A percentile compares a stretch with the other conserved stretches of the same genome.
Evolutionary conservation across 257 asterid genomes (phyloP).

Genomic region (Solanum gandarillasii): DNA sequence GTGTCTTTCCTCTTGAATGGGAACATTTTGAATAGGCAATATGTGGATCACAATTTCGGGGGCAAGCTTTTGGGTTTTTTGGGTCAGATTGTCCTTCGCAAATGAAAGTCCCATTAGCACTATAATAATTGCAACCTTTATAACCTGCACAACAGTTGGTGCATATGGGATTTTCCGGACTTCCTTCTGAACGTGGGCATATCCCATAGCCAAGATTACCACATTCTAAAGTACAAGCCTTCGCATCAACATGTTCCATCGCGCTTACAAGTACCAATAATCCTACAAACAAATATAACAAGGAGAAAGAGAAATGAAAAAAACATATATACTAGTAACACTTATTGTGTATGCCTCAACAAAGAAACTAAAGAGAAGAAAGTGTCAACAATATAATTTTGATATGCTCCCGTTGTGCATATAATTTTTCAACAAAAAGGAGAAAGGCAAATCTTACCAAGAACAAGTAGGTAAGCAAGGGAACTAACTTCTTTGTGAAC

Average conservation of each 20-base stretch:
- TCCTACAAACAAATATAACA: no score
- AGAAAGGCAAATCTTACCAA: background rate
- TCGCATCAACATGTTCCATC: no score
- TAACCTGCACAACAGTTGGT: background rate
- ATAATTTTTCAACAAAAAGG: background rate
- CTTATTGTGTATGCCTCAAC: no score
- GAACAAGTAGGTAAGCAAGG: background rate
- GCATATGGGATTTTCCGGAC: background rate
- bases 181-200: background rate
- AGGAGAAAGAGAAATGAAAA: no score
- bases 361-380: background rate
- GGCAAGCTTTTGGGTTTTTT: background rate
- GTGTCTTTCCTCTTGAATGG: background rate
- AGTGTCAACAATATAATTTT: no score
- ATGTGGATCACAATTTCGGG: background rate
- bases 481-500: background rate
- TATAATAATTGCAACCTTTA: background rate
- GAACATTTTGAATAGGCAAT: background rate
- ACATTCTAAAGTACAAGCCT: no score
- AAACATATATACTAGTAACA: no score
- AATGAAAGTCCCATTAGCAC: background rate
- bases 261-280: no score
- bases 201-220: background rate
- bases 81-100: background rate
- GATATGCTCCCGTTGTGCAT: no score